phyloP scores from a whole-genome alignment of 305 asterid species.

The Solanum hybrid region DNA sequence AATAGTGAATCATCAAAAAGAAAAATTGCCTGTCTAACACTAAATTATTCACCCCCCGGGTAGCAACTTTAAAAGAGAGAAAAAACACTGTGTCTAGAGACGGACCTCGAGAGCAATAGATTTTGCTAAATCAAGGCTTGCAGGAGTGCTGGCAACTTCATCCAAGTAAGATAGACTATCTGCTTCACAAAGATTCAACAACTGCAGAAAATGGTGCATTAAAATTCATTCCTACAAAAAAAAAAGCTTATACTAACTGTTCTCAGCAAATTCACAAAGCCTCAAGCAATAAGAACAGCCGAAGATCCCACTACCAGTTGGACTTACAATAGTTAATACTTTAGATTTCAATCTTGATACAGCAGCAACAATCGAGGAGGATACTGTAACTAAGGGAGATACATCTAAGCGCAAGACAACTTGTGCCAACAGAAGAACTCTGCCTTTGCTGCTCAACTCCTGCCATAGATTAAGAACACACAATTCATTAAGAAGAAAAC shows the following conservation, averaged over 20 bases:
- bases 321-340: slow-evolving; percentile 87
- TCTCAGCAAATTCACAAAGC: background rate
- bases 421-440: slow-evolving; percentile 62
- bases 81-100: background rate
- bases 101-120: slow-evolving; percentile 74
- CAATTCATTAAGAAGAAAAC: slow-evolving; percentile 15
- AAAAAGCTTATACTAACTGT: background rate
- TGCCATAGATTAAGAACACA: slow-evolving; percentile 22
- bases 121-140: slow-evolving; percentile 68
- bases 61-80: background rate
- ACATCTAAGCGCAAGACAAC: slow-evolving; percentile 58
- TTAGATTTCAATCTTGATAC: slow-evolving; percentile 81
- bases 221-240: background rate
- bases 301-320: slow-evolving; percentile 9
- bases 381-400: slow-evolving; percentile 32
- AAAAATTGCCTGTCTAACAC: background rate
- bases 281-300: background rate
- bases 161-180: slow-evolving; percentile 92
- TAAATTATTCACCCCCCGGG: background rate
- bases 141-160: slow-evolving; percentile 73
- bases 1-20: slow-evolving; percentile 1
- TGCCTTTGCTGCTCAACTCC: slow-evolving; percentile 92
- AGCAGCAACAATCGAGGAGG: slow-evolving; percentile 40
- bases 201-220: slow-evolving; percentile 41
- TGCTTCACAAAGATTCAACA: slow-evolving; percentile 87